phyloP scores from a whole-genome alignment of 2,329 filamentous ascomycete genomes.

The Alternaria gaisen region DNA sequence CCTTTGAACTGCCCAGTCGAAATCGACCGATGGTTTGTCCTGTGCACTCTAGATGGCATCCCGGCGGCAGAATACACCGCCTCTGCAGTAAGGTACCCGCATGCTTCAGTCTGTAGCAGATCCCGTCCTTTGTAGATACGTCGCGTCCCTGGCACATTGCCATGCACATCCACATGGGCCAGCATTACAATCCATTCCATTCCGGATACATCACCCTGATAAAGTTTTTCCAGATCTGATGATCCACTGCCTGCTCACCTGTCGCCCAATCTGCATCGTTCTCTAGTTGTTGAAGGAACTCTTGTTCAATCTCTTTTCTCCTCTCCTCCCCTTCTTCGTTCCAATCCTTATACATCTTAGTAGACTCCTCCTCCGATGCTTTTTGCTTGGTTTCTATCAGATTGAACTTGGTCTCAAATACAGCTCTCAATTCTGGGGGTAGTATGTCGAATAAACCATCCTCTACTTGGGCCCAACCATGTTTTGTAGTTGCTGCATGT shows the following conservation, averaged over 20 bases:
- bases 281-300: not conserved
- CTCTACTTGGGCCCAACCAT: not conserved
- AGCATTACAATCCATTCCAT: not conserved
- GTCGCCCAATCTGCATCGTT: not conserved
- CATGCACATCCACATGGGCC: not conserved
- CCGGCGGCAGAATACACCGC: not conserved
- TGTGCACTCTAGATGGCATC: not conserved
- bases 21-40: not conserved
- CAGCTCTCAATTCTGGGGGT: not conserved
- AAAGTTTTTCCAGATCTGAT: not conserved
- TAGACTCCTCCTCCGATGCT: not conserved
- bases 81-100: not conserved
- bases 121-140: not conserved
- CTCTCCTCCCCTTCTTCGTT: not conserved
- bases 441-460: not conserved
- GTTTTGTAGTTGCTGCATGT: conserved; percentile 23
- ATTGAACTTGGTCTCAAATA: not conserved
- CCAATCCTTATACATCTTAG: not conserved
- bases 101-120: not conserved
- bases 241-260: not conserved
- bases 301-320: conserved; percentile 7
- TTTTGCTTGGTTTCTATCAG: not conserved
- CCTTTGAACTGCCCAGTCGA: too few species aligned
- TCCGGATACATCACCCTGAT: not conserved
- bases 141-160: not conserved